Percentiles rank a stretch among this genome's conserved stretches.
Conservation (phyloP, 164 flowering plant species). For the Litsea cubeba region DNA sequence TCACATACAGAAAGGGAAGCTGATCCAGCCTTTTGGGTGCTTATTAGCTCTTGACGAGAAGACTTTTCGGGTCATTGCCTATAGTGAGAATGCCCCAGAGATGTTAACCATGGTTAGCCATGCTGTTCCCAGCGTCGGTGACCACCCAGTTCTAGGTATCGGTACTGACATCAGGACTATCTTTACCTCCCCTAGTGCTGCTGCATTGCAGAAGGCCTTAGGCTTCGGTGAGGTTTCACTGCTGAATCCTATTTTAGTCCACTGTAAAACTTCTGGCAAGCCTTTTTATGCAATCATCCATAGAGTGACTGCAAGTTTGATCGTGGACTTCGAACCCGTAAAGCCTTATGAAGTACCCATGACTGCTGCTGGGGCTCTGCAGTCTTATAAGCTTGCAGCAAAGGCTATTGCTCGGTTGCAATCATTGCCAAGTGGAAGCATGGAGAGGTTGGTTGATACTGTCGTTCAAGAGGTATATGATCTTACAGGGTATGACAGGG, state of each 20-base stretch:
- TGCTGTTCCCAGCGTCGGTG: constrained; percentile 87
- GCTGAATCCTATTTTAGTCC: constrained; percentile 77
- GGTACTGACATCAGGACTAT: constrained; percentile 72
- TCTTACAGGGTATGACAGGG: constrained; percentile 90
- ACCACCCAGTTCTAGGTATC: constrained; percentile 61
- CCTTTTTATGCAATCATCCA: constrained; percentile 82
- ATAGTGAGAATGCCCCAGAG: constrained; percentile 85
- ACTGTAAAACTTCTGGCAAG: constrained; percentile 84
- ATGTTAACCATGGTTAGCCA: constrained; percentile 83
- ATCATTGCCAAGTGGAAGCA: constrained; percentile 73
- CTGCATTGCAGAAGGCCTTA: constrained; percentile 71
- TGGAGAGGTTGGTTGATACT: constrained; percentile 72
- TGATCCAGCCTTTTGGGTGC: constrained; percentile 80
- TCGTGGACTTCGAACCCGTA: constrained; percentile 83
- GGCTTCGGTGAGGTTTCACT: constrained; percentile 72
- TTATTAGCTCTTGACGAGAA: constrained; percentile 80
- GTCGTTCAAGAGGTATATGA: constrained; percentile 83
- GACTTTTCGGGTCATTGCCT: constrained; percentile 69
- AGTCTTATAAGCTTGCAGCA: constrained; percentile 86
- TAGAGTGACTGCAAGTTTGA: constrained; percentile 67
- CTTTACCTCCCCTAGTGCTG: constrained; percentile 71
- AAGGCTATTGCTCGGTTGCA: constrained; percentile 76
- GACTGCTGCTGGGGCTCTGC: constrained; percentile 92
- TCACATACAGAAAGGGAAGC: constrained; percentile 76
- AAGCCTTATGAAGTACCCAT: constrained; percentile 82